These are phyloP conservation scores for Trebouxia sp. DNA, from an alignment of 139 green algal species.

Conservation along the genomic window DNA sequence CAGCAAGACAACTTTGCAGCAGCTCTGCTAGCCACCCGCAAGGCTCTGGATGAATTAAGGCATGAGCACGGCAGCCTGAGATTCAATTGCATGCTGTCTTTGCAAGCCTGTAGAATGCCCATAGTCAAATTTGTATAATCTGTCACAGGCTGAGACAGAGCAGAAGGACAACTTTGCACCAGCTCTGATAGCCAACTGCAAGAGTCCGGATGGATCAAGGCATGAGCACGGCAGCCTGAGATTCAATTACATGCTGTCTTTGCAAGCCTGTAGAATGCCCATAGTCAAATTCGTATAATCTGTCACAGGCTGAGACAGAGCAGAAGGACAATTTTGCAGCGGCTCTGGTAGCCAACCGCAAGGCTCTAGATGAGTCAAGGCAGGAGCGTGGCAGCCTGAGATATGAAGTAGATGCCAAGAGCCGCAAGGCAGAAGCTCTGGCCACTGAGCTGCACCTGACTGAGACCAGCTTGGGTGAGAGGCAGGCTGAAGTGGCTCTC, in stretches of 20 bases:
- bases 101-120: too few relatives aligned
- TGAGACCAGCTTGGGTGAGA: constrained; percentile 12
- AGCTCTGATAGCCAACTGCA: not conserved
- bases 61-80: too few relatives aligned
- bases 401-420: constrained; percentile 24
- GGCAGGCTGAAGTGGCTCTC: constrained; percentile 34
- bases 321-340: constrained; percentile 1
- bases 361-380: constrained; percentile 13
- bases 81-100: too few relatives aligned
- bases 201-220: too few relatives aligned
- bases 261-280: too few relatives aligned
- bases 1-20: too few relatives aligned
- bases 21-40: too few relatives aligned
- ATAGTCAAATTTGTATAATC: too few relatives aligned
- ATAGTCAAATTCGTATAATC: too few relatives aligned
- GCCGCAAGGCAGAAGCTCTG: constrained; percentile 28
- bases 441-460: constrained; percentile 28
- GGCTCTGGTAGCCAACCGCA: constrained; percentile 5
- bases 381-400: constrained; percentile 20
- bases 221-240: constrained; percentile 13
- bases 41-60: too few relatives aligned
- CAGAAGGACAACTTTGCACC: constrained; percentile 4
- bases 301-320: not conserved
- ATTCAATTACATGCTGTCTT: constrained; percentile 19
- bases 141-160: too few relatives aligned